Conservation (phyloP, 345 rosid genomes). For the Raphanus sativus region DNA sequence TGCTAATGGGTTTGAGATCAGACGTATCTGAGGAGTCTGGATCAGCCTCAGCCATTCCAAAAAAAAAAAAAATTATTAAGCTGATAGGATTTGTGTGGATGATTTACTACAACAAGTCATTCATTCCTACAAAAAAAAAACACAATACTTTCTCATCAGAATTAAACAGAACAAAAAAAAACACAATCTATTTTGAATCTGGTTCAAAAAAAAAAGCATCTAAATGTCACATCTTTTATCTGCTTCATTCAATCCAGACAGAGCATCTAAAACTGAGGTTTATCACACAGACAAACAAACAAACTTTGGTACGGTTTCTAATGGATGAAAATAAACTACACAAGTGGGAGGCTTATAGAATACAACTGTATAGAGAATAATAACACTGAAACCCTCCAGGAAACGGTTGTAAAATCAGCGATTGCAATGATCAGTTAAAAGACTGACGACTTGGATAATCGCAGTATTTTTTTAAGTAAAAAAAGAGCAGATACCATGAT, state of each 20-base stretch:
- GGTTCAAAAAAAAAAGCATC: not conserved
- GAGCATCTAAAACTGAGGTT: not conserved
- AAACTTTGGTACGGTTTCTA: not conserved
- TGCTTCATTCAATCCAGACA: not conserved
- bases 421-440: not conserved
- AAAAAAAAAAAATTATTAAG: not conserved
- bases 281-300: not conserved
- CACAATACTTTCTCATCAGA: not conserved
- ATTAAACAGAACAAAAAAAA: not conserved
- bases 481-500: constrained; percentile 2
- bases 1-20: constrained; percentile 37
- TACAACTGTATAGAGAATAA: not conserved
- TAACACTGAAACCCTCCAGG: not conserved
- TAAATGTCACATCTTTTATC: not conserved
- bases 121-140: constrained; percentile 18
- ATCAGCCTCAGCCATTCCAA: constrained; percentile 30
- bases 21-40: constrained; percentile 4
- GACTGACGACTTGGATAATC: not conserved
- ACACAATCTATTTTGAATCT: not conserved
- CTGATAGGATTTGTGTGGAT: not conserved
- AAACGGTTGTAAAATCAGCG: not conserved
- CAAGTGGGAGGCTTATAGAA: not conserved
- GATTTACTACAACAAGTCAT: not conserved
- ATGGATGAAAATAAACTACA: not conserved
- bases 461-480: not conserved